Percentiles rank a stretch among this genome's conserved stretches.
phyloP scores from a whole-genome alignment of 768 basidiomycete genomes.

The Tulasnella sp. region DNA sequence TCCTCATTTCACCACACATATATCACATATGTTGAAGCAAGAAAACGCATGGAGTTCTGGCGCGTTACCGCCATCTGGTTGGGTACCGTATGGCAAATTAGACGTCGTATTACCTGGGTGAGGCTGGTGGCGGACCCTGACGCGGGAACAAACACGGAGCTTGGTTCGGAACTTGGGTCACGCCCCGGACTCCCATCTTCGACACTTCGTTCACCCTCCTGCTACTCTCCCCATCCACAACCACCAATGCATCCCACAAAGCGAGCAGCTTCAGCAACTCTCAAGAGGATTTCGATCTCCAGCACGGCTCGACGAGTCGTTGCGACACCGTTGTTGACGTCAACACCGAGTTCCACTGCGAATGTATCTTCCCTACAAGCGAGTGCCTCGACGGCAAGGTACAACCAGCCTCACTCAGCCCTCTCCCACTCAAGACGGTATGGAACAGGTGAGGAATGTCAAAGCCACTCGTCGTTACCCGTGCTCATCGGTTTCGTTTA shows the following conservation, averaged over 20 bases:
- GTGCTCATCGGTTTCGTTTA: neutral
- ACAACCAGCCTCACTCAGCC: neutral
- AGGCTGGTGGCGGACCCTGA: neutral
- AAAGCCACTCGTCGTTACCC: neutral
- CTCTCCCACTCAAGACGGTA: neutral
- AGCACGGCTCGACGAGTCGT: neutral
- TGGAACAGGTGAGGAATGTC: conserved; percentile 5
- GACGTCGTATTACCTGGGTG: neutral
- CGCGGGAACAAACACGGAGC: conserved; percentile 4
- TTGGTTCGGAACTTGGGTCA: conserved; percentile 5
- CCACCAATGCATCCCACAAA: conserved; percentile 19
- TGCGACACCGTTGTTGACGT: neutral
- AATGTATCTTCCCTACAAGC: neutral
- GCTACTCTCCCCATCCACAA: neutral
- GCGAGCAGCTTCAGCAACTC: conserved; percentile 10
- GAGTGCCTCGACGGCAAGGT: neutral
- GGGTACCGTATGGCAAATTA: too few relatives aligned
- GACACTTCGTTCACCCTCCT: neutral
- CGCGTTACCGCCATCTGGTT: too few relatives aligned
- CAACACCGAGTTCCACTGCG: neutral
- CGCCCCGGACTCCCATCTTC: conserved; percentile 1
- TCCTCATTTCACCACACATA: too few relatives aligned
- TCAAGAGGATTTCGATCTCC: neutral
- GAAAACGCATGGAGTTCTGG: too few relatives aligned
- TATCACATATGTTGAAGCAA: too few relatives aligned